Evolutionary conservation across 345 rosid genomes (phyloP), one percentile per base, ranked within the genome.

Genomic region (Xanthoceras sorbifolium): DNA sequence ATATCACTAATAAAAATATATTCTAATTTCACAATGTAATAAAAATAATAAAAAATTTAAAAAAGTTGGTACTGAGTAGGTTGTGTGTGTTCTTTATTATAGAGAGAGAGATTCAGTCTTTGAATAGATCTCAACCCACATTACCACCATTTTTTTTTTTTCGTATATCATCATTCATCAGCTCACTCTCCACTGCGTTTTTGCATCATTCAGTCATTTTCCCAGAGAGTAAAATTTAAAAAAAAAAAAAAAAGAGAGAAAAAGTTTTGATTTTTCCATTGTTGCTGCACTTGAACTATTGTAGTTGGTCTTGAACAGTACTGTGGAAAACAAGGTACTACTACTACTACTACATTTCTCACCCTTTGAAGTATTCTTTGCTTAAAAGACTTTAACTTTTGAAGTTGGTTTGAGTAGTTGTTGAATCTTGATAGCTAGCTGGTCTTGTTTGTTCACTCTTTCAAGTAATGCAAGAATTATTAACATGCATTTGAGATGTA

Each of bases 351-450:
- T 0, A 62, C 38, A 66, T 25, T 52, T 29, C 9, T 48, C 66
- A 71, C 26, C 48, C 71, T 76, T 31, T 59, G 62, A 8, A 44
- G 3, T 23, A 36, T 36, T 32, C 31, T 66, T 29, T 11, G 20
- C 10, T 65, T 44, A 20, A 40, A 42, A 44, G 76, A 31, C 29
- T 70, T 17, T 14, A 26, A 20, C 26, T 77, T 71, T 70, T 57
- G 69, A 54, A 66, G 84, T 81, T 79, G 67, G 88, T 80, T 83
- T 64, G 69, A 55, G 86, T 77, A 59, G 91, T 59, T 80, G 89
- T 65, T 68, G 85, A 79, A 78, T 77, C 34, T 36, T 46, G 60
- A 59, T 50, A 14, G 55, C 6, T 15, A 4, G 6, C 17, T 34
- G 20, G 6, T 32, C 6, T 38, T 46, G 54, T 74, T 76, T 82